Percentiles rank a stretch among this genome's conserved stretches.
Conservation (phyloP, 805 yeast species). For the Starmerella asiatica region DNA sequence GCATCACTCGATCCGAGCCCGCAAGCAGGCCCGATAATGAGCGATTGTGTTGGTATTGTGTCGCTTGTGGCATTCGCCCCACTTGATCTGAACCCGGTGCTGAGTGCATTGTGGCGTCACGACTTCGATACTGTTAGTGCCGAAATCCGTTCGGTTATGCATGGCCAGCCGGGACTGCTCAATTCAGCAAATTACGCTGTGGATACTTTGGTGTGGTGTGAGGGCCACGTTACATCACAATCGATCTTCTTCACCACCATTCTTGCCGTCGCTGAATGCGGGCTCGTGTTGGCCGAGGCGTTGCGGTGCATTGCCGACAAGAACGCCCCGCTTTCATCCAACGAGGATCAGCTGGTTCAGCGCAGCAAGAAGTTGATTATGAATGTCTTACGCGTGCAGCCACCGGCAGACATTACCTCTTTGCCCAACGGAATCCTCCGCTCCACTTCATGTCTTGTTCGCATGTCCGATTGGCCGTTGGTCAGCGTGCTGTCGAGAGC, state of each 20-base stretch:
- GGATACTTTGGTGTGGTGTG: slow-evolving; percentile 29
- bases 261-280: slow-evolving; percentile 28
- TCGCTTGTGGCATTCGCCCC: slow-evolving; percentile 28
- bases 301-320: slow-evolving; percentile 12
- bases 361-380: slow-evolving; percentile 16
- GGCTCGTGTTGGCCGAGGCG: slow-evolving; percentile 27
- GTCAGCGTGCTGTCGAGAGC: slow-evolving; percentile 14
- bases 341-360: slow-evolving; percentile 19
- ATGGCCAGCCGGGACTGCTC: slow-evolving; percentile 23
- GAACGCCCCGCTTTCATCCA: slow-evolving; percentile 11
- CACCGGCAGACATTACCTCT: background rate
- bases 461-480: slow-evolving; percentile 16
- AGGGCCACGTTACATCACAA: slow-evolving; percentile 27
- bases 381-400: slow-evolving; percentile 8
- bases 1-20: slow-evolving; percentile 32
- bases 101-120: slow-evolving; percentile 31
- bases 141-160: slow-evolving; percentile 21
- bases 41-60: slow-evolving; percentile 32
- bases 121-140: slow-evolving; percentile 29
- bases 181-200: slow-evolving; percentile 30
- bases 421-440: slow-evolving; percentile 11
- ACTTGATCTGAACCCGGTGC: slow-evolving; percentile 29
- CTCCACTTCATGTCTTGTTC: slow-evolving; percentile 12
- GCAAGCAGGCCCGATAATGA: slow-evolving; percentile 30
- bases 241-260: slow-evolving; percentile 28